A percentile compares a stretch with the other conserved stretches of the same genome.
phyloP scores from a whole-genome alignment of 805 yeast species.

The Monosporozyma unispora region DNA sequence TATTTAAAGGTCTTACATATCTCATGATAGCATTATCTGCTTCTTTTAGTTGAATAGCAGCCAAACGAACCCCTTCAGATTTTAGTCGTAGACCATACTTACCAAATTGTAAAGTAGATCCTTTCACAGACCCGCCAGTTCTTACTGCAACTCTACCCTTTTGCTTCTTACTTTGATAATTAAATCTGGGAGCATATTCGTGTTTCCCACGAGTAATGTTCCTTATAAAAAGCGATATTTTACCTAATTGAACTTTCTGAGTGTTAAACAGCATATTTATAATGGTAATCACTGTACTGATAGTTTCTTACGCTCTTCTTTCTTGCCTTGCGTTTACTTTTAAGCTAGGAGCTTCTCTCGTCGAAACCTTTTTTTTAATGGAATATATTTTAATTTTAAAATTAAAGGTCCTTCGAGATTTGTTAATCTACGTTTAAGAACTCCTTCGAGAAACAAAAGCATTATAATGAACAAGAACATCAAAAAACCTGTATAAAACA shows the following conservation, averaged over 20 bases:
- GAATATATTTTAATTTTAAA: background rate
- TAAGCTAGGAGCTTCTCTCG: background rate
- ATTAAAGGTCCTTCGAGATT: background rate
- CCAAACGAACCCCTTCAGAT: slow-evolving; percentile 77
- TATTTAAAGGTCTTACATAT: slow-evolving; percentile 59
- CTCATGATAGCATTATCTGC: slow-evolving; percentile 84
- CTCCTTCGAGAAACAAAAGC: background rate
- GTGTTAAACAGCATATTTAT: background rate
- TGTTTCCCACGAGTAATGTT: slow-evolving; percentile 27
- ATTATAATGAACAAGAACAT: background rate
- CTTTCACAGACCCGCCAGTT: slow-evolving; percentile 88
- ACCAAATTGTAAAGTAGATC: slow-evolving; percentile 76
- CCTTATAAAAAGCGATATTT: background rate
- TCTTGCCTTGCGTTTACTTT: background rate
- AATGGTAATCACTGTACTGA: background rate
- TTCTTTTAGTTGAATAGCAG: slow-evolving; percentile 82
- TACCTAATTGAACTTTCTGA: background rate
- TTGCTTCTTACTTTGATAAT: slow-evolving; percentile 56
- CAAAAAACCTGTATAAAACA: background rate
- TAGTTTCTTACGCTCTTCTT: background rate
- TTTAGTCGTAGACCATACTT: slow-evolving; percentile 78
- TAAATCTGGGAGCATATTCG: slow-evolving; percentile 72
- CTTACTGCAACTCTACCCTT: slow-evolving; percentile 93
- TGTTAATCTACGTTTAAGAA: background rate
- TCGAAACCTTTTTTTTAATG: background rate